These are phyloP conservation scores for Aspergillus uvarum DNA, from an alignment of 2,329 filamentous ascomycete species.

Conservation along the genomic window DNA sequence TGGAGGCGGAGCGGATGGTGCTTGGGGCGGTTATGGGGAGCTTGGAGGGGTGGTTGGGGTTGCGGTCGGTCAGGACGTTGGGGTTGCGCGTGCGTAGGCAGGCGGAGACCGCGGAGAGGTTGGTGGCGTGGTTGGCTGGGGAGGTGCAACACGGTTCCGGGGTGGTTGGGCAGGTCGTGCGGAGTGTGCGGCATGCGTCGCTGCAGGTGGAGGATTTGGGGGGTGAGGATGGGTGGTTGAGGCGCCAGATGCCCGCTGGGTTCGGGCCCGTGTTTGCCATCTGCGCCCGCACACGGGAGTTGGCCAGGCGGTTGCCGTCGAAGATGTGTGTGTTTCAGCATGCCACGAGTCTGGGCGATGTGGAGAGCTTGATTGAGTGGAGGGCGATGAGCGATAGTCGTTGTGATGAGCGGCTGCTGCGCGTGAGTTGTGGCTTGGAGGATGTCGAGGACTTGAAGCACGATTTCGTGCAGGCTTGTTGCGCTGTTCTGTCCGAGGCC, in stretches of 20 bases:
- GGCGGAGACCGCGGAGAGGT: conserved; percentile 50
- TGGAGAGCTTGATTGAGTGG: conserved; percentile 2
- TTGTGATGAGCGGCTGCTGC: background rate
- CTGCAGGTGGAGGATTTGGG: background rate
- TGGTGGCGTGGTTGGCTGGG: background rate
- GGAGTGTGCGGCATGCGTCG: background rate
- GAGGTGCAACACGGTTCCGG: background rate
- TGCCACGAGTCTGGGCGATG: background rate
- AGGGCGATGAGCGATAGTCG: background rate
- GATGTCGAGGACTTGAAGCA: background rate
- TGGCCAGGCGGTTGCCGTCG: background rate
- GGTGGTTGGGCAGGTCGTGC: background rate
- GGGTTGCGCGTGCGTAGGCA: conserved; percentile 76
- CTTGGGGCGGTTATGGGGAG: conserved; percentile 81
- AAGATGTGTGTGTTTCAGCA: background rate
- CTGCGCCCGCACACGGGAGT: background rate
- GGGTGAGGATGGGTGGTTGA: background rate
- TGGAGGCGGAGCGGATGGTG: conserved; percentile 68
- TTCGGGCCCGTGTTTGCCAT: background rate
- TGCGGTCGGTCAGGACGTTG: conserved; percentile 78
- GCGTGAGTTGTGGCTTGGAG: background rate
- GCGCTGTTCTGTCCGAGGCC: no score
- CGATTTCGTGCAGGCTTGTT: background rate
- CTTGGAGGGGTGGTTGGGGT: conserved; percentile 85
- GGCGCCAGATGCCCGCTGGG: background rate